Base-by-base conservation (phyloP, 2,329 filamentous ascomycete species). In the Colletotrichum brevisporum region DNA sequence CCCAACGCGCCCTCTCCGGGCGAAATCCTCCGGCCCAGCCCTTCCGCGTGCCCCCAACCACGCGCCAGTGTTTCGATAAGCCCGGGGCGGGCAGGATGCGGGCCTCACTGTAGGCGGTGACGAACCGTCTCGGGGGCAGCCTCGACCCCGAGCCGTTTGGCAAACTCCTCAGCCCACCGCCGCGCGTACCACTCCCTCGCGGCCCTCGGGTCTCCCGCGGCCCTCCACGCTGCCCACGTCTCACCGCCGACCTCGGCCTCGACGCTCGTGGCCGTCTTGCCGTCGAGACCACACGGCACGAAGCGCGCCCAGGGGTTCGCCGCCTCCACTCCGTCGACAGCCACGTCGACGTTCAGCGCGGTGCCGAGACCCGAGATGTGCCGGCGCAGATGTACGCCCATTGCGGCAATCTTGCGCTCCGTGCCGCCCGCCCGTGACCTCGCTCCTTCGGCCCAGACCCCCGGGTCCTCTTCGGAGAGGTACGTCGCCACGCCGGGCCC, bases 381-480 rank as follows among this genome's bases (percentile, higher is more conserved):
- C 53, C 95, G 85, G 15, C 94, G 85, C 71, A 98, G 87, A 82
- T 98, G 95, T n/a, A 99, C 94, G 1, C 96, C 96, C 50, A 98
- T 83, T 0, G 95, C 94, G 0, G 94, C 94, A 73, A 99, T 94
- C 84, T 98, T 99, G 74, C 86, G 84, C 66, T 85, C 81, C 70
- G 78, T 73, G 72, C 74, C 66, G 15, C 77, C 75, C 3, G 72
- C 73, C 73, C 69, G 66, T 71, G 69, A 21, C 74, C 72, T 16
- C 74, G 69, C 10, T 74, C 74, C 67, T 71, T 56, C 78, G 71
- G 91, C 85, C 95, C 95, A 98, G 16, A 98, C 94, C 0, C 95
- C 95, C 2, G 95, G 94, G 78, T 98, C 90, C 61, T 90, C 89
- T 88, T 94, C 53, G 86, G 90, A 78, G 85, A 87, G 63, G 55